Conservation (phyloP, 306 rosid species). For the Cicer bijugum region DNA sequence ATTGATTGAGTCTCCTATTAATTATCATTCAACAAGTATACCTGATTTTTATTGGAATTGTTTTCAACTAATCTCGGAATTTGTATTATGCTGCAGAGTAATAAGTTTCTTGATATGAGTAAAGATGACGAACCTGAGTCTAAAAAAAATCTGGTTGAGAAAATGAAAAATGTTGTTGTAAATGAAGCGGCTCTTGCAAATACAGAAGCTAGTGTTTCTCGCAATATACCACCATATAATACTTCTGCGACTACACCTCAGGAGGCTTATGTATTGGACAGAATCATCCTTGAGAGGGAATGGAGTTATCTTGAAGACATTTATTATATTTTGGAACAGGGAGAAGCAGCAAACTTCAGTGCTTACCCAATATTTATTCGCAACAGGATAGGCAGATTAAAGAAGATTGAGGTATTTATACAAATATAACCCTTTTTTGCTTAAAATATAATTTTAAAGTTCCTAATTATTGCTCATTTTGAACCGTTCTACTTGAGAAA, state of each 20-base stretch:
- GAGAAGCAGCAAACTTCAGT: slow-evolving; percentile 48
- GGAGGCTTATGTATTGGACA: slow-evolving; percentile 74
- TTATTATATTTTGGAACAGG: slow-evolving; percentile 49
- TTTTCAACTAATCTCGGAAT: slow-evolving; percentile 9
- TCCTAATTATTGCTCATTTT: slow-evolving; percentile 11
- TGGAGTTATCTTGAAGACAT: slow-evolving; percentile 76
- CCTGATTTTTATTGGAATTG: slow-evolving; percentile 38
- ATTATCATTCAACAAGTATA: slow-evolving; percentile 11
- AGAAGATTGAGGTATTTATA: slow-evolving; percentile 27
- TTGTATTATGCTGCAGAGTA: slow-evolving; percentile 54
- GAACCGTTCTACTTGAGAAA: background rate
- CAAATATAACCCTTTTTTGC: background rate
- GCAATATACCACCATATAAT: slow-evolving; percentile 76
- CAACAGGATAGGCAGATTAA: slow-evolving; percentile 34
- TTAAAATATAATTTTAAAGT: background rate
- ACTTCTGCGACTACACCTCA: slow-evolving; percentile 70
- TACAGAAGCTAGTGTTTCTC: slow-evolving; percentile 53
- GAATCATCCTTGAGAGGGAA: slow-evolving; percentile 75
- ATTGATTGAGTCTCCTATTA: background rate
- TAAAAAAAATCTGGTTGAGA: slow-evolving; percentile 56
- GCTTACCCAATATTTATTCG: slow-evolving; percentile 68
- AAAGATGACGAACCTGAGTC: slow-evolving; percentile 58
- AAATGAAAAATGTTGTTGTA: slow-evolving; percentile 58
- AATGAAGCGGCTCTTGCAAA: slow-evolving; percentile 65
- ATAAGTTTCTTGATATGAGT: slow-evolving; percentile 50